phyloP scores from a whole-genome alignment of 176 grass and related monocot species.

The Phragmites australis region DNA sequence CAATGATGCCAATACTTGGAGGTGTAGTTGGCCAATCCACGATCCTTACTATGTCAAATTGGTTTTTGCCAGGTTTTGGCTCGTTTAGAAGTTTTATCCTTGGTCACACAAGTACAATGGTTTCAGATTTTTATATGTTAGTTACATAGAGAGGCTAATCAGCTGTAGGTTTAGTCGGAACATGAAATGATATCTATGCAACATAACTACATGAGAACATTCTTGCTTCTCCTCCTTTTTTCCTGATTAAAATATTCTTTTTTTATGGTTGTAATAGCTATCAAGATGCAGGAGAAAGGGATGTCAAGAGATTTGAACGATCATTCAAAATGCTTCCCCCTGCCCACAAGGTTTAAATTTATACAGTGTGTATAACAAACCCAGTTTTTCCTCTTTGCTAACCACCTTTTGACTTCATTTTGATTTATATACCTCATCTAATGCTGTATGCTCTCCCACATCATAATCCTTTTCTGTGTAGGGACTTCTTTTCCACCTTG shows the following conservation, averaged over 20 bases:
- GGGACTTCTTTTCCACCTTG: conserved; percentile 92
- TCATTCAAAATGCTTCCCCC: conserved; percentile 89
- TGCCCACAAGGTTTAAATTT: conserved; percentile 72
- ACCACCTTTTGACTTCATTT: conserved; percentile 26
- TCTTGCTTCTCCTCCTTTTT: background rate
- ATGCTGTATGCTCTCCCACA: conserved; percentile 9
- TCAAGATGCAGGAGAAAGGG: conserved; percentile 79
- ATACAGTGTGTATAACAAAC: too few relatives aligned
- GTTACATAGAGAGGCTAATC: background rate
- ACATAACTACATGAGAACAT: background rate
- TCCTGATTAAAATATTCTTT: conserved; percentile 9
- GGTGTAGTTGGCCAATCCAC: conserved; percentile 2
- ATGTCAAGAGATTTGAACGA: conserved; percentile 75
- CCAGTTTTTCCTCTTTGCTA: conserved; percentile 9
- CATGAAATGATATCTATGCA: conserved; percentile 4
- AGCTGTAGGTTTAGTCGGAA: background rate
- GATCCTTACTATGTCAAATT: conserved; percentile 17
- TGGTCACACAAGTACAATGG: background rate
- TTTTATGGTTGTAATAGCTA: conserved; percentile 62
- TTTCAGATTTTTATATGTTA: conserved; percentile 9
- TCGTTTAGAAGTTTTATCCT: conserved; percentile 18
- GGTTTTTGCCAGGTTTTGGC: background rate
- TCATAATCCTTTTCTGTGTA: conserved; percentile 46
- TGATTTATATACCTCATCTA: conserved; percentile 36
- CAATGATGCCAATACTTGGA: background rate